phyloP scores from a whole-genome alignment of 257 asterid species.

The Ballota nigra region DNA sequence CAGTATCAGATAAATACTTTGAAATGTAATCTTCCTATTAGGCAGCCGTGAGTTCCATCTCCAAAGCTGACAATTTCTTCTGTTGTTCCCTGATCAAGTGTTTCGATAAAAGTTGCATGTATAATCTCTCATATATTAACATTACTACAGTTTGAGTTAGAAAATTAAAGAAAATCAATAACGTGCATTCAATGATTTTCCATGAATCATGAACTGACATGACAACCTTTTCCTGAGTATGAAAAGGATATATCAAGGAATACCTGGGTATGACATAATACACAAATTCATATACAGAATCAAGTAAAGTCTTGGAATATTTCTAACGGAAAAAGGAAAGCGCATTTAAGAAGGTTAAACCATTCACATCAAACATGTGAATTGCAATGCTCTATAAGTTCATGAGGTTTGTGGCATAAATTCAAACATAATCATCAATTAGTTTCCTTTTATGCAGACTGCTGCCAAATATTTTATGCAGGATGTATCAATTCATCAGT shows the following conservation, averaged over 20 bases:
- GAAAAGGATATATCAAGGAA: slow-evolving; percentile 17
- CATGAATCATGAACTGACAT: slow-evolving; percentile 81
- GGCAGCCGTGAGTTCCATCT: slow-evolving; percentile 83
- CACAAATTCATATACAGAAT: background rate
- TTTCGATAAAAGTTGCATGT: slow-evolving; percentile 6
- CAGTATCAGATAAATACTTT: slow-evolving; percentile 41
- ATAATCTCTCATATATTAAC: background rate
- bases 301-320: background rate
- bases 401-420: background rate
- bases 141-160: slow-evolving; percentile 1
- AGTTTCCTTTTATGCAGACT: slow-evolving; percentile 11
- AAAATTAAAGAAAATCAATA: slow-evolving; percentile 18
- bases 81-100: slow-evolving; percentile 62
- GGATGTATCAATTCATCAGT: slow-evolving; percentile 96
- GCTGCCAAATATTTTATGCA: slow-evolving; percentile 32
- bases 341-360: too few species aligned
- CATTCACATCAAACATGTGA: too few species aligned
- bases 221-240: slow-evolving; percentile 59
- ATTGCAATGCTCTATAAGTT: background rate
- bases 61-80: slow-evolving; percentile 66
- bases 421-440: background rate
- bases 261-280: background rate
- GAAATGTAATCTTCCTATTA: slow-evolving; percentile 84
- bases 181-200: slow-evolving; percentile 91
- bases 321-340: background rate